Conservation (phyloP, 1,284 basidiomycete genomes). For the Apiotrichum sp. region DNA sequence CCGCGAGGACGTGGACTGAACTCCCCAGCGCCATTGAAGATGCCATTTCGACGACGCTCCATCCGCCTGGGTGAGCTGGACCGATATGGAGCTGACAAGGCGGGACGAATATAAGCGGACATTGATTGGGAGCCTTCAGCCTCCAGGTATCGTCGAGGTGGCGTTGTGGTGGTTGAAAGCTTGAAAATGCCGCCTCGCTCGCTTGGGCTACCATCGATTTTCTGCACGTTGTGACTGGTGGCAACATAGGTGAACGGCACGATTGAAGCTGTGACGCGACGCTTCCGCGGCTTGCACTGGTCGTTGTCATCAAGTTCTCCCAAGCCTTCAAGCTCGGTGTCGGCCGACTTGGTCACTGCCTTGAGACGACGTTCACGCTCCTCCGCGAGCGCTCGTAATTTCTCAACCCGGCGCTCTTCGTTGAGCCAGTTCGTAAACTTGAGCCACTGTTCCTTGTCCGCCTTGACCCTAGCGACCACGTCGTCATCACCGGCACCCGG, state of each 20-base stretch:
- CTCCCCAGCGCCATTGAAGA: conserved; percentile 28
- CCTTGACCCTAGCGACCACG: conserved; percentile 14
- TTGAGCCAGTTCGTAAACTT: conserved; percentile 43
- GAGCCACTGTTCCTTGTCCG: conserved; percentile 39
- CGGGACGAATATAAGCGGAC: conserved; percentile 33
- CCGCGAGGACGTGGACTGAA: conserved; percentile 31
- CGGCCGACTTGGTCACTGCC: conserved; percentile 18
- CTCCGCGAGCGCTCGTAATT: conserved; percentile 32
- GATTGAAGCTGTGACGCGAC: conserved; percentile 8
- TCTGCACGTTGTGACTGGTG: conserved; percentile 2
- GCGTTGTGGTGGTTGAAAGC: neutral
- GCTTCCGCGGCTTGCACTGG: conserved; percentile 5
- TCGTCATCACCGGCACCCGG: conserved; percentile 27
- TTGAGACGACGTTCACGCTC: conserved; percentile 32
- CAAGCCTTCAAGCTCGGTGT: neutral
- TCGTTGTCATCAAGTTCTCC: neutral
- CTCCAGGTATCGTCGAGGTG: neutral
- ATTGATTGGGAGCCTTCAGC: conserved; percentile 1
- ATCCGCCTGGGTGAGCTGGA: conserved; percentile 33
- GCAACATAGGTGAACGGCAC: conserved; percentile 3
- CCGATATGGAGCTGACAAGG: conserved; percentile 27
- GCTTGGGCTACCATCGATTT: conserved; percentile 10
- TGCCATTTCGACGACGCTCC: conserved; percentile 26
- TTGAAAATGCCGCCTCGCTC: conserved; percentile 22
- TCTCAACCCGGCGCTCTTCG: conserved; percentile 41